phyloP scores from a whole-genome alignment of 257 asterid genomes.

The Petunia secreta region DNA sequence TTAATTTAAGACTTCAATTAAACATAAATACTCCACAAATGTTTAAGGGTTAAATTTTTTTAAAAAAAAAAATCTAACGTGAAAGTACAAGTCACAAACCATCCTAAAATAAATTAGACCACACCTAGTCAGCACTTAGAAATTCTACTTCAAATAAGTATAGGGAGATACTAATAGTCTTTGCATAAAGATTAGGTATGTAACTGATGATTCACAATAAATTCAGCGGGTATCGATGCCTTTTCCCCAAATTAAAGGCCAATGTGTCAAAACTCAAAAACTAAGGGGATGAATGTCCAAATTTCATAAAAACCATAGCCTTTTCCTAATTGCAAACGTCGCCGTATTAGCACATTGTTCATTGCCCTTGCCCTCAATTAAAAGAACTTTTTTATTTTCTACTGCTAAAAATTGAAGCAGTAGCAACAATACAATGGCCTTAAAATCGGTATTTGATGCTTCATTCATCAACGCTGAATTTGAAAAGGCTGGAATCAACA shows the following conservation, averaged over 20 bases:
- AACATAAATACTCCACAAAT: no score
- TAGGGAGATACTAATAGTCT: no score
- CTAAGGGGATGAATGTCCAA: neutral
- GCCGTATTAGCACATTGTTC: neutral
- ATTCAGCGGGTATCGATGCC: neutral
- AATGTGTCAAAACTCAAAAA: neutral
- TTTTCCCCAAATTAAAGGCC: neutral
- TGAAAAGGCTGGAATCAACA: conserved; percentile 64
- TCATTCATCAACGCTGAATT: conserved; percentile 68
- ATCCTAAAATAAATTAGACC: no score
- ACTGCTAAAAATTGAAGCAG: neutral
- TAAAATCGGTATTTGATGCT: conserved; percentile 76
- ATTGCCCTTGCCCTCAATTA: neutral
- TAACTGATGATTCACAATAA: no score
- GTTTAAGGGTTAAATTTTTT: no score
- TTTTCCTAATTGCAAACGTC: neutral
- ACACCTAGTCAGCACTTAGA: no score
- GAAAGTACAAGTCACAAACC: no score
- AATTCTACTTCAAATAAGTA: no score
- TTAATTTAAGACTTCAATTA: no score
- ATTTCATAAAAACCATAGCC: neutral
- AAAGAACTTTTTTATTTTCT: neutral
- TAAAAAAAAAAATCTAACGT: no score
- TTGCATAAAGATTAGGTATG: no score
- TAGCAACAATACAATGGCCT: conserved; percentile 41